Percentiles rank a stretch among this genome's conserved stretches.
phyloP scores from a whole-genome alignment of 352 stramenopile genomes.

The Globisporangium irregulare region DNA sequence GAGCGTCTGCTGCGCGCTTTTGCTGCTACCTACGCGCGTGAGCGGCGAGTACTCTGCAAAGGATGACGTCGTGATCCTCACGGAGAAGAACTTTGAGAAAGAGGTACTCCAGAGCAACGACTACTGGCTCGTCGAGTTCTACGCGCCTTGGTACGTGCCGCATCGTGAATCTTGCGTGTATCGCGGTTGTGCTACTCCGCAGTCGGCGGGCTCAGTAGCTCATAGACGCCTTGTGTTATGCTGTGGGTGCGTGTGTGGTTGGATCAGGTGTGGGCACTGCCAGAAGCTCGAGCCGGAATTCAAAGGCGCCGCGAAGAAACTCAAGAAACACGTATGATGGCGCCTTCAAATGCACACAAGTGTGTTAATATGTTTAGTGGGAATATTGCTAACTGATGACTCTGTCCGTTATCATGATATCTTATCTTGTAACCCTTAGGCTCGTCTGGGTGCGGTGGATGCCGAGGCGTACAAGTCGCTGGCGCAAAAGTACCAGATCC shows the following conservation, averaged over 20 bases:
- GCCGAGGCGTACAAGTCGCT: constrained; percentile 56
- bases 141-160: constrained; percentile 78
- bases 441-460: constrained; percentile 65
- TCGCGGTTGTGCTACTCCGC: background rate
- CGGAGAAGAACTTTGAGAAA: constrained; percentile 83
- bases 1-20: constrained; percentile 1
- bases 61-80: constrained; percentile 67
- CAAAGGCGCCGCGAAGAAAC: constrained; percentile 81
- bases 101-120: constrained; percentile 73
- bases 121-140: constrained; percentile 94
- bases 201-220: background rate
- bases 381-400: background rate
- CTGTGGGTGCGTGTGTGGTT: background rate
- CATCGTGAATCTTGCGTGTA: background rate
- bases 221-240: background rate
- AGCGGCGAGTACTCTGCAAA: constrained; percentile 42
- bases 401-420: background rate
- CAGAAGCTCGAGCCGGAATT: constrained; percentile 89
- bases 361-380: background rate
- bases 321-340: constrained; percentile 65
- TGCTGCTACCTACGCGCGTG: background rate
- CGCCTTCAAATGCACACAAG: background rate
- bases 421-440: constrained; percentile 25
- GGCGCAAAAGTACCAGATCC: constrained; percentile 73
- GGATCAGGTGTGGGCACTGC: constrained; percentile 86